Conservation (phyloP, 75 land plant species). For the Cunninghamia lanceolata region DNA sequence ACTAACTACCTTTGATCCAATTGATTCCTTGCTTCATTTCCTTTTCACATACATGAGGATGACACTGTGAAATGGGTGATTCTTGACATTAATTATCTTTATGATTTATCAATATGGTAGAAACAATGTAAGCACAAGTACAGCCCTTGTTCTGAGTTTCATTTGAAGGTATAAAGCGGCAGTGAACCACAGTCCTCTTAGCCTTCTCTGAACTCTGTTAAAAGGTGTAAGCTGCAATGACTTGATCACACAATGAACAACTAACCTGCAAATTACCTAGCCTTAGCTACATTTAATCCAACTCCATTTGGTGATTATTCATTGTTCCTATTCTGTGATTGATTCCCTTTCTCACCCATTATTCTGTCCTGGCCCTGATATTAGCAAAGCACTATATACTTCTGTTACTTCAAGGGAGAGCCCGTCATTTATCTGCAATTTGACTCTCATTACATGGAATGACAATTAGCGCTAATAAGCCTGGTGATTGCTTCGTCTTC, state of each 20-base stretch:
- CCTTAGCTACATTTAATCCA: background rate
- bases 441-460: background rate
- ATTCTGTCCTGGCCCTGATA: background rate
- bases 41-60: background rate
- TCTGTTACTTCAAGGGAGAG: background rate
- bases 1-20: background rate
- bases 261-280: background rate
- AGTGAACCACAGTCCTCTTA: too few relatives aligned
- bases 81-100: too few relatives aligned
- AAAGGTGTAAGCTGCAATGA: too few relatives aligned
- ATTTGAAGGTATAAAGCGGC: too few relatives aligned
- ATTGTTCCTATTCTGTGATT: too few relatives aligned
- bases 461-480: background rate
- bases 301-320: background rate
- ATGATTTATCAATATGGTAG: too few relatives aligned
- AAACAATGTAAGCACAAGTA: background rate
- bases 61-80: background rate
- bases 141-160: too few relatives aligned
- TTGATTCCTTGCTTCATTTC: background rate
- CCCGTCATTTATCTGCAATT: background rate
- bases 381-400: too few relatives aligned
- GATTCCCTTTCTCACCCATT: background rate
- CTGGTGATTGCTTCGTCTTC: background rate
- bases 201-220: too few relatives aligned
- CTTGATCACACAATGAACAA: too few relatives aligned